Conservation (phyloP, 129 eudicot species). For the Helianthus tuberosus region DNA sequence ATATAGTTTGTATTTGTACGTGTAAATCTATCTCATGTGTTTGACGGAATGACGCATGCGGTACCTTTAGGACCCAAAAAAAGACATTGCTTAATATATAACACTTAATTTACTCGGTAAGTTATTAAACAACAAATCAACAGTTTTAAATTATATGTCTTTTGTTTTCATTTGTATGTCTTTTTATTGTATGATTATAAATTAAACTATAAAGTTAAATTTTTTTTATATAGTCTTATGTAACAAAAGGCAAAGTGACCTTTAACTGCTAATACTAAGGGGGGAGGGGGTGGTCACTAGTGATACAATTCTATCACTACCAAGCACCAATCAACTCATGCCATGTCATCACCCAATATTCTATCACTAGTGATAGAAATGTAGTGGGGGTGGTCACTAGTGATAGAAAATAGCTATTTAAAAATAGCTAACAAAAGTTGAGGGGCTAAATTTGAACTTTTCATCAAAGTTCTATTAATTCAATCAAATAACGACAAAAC, state of each 20-base stretch:
- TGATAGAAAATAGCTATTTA: no score
- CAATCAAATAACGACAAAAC: no score
- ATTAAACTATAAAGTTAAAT: background rate
- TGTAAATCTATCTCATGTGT: background rate
- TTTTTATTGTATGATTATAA: background rate
- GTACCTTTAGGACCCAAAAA: background rate
- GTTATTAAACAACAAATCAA: background rate
- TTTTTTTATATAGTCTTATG: background rate
- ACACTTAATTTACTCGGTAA: background rate
- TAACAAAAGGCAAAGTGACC: background rate
- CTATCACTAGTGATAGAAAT: no score
- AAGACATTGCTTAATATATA: background rate
- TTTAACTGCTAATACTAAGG: slow-evolving; percentile 1
- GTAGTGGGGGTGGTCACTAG: no score
- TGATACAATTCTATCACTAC: no score
- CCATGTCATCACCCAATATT: no score
- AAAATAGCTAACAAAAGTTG: no score
- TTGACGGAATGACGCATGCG: background rate
- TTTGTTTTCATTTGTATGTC: slow-evolving; percentile 5
- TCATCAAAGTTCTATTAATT: no score
- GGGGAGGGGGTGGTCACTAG: no score
- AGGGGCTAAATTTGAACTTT: no score
- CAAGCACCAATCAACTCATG: no score
- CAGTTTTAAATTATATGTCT: background rate
- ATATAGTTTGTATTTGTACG: background rate